phyloP scores from a whole-genome alignment of 805 yeast species.

The Lipomyces starkeyi region DNA sequence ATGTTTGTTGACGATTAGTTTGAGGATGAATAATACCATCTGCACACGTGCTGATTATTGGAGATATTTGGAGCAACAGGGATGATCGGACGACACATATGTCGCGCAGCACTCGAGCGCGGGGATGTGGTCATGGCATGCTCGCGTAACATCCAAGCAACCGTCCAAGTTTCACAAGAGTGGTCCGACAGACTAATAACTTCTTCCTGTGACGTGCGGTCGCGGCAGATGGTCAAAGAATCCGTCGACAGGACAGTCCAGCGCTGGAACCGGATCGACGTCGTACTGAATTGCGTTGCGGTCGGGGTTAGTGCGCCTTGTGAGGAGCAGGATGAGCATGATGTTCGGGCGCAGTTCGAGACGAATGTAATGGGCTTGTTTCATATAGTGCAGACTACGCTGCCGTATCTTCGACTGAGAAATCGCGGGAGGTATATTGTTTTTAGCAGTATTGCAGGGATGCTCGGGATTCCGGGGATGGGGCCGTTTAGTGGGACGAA shows the following conservation, averaged over 20 bases:
- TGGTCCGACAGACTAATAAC: constrained; percentile 33
- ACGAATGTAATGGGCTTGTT: constrained; percentile 42
- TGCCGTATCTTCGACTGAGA: constrained; percentile 38
- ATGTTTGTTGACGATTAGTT: background rate
- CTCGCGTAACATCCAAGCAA: constrained; percentile 25
- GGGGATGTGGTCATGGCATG: constrained; percentile 41
- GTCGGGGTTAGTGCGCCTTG: constrained; percentile 39
- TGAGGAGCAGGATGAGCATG: constrained; percentile 42
- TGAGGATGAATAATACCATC: background rate
- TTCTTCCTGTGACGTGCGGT: constrained; percentile 38
- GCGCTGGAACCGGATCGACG: constrained; percentile 40
- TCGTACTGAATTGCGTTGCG: constrained; percentile 39
- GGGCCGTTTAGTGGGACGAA: constrained; percentile 43
- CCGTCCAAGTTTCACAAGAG: constrained; percentile 25
- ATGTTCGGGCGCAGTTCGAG: constrained; percentile 41
- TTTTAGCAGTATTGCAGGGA: constrained; percentile 40
- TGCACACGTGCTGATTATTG: background rate
- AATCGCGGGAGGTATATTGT: constrained; percentile 36
- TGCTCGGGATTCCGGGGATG: constrained; percentile 44
- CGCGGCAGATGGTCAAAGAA: constrained; percentile 33
- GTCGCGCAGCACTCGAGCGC: constrained; percentile 37
- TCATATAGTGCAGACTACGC: constrained; percentile 39
- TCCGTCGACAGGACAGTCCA: constrained; percentile 39
- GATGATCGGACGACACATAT: constrained; percentile 38
- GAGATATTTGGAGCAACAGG: constrained; percentile 43